phyloP scores from a whole-genome alignment of 257 asterid genomes.

The Ilex asprella region DNA sequence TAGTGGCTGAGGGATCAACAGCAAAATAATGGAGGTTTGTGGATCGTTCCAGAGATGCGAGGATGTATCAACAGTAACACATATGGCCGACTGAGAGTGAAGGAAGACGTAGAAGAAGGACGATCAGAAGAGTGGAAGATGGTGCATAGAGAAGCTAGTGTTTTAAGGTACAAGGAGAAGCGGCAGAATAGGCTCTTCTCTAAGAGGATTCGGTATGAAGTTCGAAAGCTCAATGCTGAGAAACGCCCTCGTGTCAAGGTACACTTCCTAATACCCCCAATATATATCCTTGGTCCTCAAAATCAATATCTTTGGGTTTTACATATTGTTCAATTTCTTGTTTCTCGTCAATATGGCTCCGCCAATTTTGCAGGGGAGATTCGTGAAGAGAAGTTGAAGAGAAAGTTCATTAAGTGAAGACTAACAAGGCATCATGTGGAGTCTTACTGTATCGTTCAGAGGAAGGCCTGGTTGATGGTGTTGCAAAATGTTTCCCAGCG shows the following conservation, averaged over 20 bases:
- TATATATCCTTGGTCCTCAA: not conserved
- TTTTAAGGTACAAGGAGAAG: constrained; percentile 82
- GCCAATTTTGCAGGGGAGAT: constrained; percentile 62
- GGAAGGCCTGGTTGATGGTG: too few species aligned
- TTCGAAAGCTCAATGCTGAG: constrained; percentile 79
- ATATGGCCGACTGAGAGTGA: constrained; percentile 12
- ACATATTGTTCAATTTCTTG: not conserved
- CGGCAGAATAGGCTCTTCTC: constrained; percentile 74
- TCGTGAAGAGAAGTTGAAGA: constrained; percentile 64
- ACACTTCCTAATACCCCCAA: not conserved
- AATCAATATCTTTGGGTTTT: not conserved
- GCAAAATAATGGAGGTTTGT: constrained; percentile 35
- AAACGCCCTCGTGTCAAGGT: constrained; percentile 97
- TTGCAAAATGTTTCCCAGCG: too few species aligned
- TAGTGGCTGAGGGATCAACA: constrained; percentile 27
- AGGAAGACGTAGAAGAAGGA: constrained; percentile 17
- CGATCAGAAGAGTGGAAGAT: constrained; percentile 9
- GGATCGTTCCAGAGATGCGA: constrained; percentile 62
- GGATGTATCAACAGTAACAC: constrained; percentile 5
- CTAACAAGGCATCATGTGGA: too few species aligned
- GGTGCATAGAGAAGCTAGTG: constrained; percentile 67
- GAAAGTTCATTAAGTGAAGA: too few species aligned
- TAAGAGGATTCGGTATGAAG: constrained; percentile 70
- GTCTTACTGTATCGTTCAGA: too few species aligned
- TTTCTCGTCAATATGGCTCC: not conserved